Percentiles rank a stretch among this genome's conserved stretches.
Conservation (phyloP, 176 grass and related monocot genomes). For the Melocanna baccifera region DNA sequence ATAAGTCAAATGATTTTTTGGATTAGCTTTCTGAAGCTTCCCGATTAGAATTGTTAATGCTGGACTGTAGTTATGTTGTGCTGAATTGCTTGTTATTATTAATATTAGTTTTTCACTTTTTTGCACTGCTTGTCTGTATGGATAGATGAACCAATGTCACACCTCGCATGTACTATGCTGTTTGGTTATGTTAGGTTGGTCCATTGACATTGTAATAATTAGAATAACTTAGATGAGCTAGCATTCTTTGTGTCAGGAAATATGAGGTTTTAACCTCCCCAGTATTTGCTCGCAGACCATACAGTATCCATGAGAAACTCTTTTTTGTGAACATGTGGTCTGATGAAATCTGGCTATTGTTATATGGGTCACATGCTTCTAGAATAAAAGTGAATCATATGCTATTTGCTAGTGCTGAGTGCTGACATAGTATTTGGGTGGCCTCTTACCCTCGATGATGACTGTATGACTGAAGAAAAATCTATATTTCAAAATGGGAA, state of each 20-base stretch:
- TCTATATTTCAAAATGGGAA: background rate
- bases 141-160: background rate
- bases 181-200: background rate
- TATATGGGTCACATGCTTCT: background rate
- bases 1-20: background rate
- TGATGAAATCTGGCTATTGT: constrained; percentile 14
- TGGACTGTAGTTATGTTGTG: background rate
- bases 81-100: background rate
- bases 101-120: background rate
- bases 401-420: constrained; percentile 10
- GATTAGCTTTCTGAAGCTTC: background rate
- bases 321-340: constrained; percentile 1
- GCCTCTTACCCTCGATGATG: constrained; percentile 12
- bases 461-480: background rate
- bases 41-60: constrained; percentile 1
- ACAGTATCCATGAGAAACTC: background rate
- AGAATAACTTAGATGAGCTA: background rate
- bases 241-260: constrained; percentile 11
- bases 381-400: constrained; percentile 13
- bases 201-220: background rate
- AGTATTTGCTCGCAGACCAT: background rate
- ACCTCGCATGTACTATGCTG: background rate
- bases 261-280: background rate
- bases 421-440: background rate
- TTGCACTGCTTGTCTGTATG: background rate